Base-by-base conservation (phyloP, 129 eudicot genomes). In the Heracleum sosnowskyi region DNA sequence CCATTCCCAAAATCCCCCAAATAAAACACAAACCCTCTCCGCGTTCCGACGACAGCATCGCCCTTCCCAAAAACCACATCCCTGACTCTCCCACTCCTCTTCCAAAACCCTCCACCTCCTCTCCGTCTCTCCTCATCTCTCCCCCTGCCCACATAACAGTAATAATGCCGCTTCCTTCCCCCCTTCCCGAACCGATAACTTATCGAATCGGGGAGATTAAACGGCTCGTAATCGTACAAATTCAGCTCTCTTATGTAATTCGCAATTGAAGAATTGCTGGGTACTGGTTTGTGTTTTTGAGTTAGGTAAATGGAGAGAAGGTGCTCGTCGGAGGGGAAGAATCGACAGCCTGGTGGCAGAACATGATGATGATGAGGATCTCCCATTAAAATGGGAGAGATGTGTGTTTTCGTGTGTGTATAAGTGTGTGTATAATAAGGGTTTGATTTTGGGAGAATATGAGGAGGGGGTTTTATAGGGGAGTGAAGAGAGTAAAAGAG, bases 291-390 rank as follows among this genome's bases (percentile, higher is more conserved):
- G 29, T 80, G 74, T 10, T 66, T 66, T 31, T 4, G 40, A 34
- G 81, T 77, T 34, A 89, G 85, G 85, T 89, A 89, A 82, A 83
- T 76, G 72, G 69, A 40, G 76, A 89, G 74, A 77, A 89, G 88
- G 6, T 89, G 86, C 47, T 87, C 75, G 11, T 89, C 93, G 13
- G 93, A 81, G 15, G 93, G 93, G 76, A 73, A 87, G 80, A 89
- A 89, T 42, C 88, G 89, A 73, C 86, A 83, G 55, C 93, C 93
- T 0, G 93, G 93, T 2, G 91, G 91, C 3, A 85, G 89, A 3
- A 85, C 81, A 28, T 87, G 26, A 7, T 18, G 89, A 5, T 82
- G 85, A 29, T 85, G 51, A 8, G 75, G 72, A 49, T 77, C 86
- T 80, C 80, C 89, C 91, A 88, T 88, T 24, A 16, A 22, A 28